These are phyloP conservation scores for Irpex lacteus DNA, from an alignment of 1,284 basidiomycete species.

Conservation along the genomic window DNA sequence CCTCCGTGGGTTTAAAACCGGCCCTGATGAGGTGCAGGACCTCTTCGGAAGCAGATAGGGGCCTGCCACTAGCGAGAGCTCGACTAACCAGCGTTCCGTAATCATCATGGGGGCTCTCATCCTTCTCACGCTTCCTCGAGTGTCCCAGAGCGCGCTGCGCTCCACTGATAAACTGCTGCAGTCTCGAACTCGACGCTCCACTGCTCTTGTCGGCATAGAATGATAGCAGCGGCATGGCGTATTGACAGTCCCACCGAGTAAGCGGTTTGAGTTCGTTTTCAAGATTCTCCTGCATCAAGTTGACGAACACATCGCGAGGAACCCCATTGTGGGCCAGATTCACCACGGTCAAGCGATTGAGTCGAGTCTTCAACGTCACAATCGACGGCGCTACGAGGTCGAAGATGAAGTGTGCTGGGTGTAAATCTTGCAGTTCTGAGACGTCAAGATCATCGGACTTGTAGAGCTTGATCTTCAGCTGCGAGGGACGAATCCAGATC, in stretches of 20 bases:
- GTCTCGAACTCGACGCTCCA: constrained; percentile 39
- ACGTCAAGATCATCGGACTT: background rate
- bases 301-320: constrained; percentile 37
- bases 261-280: constrained; percentile 46
- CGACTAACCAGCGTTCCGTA: background rate
- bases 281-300: constrained; percentile 51
- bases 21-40: constrained; percentile 55
- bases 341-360: constrained; percentile 56
- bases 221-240: constrained; percentile 49
- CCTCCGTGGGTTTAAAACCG: constrained; percentile 53
- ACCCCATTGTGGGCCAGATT: constrained; percentile 64
- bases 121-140: constrained; percentile 30
- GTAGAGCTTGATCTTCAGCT: constrained; percentile 56
- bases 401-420: constrained; percentile 50
- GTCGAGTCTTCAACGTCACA: constrained; percentile 34
- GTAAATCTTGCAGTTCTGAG: constrained; percentile 6
- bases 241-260: constrained; percentile 45
- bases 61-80: constrained; percentile 3
- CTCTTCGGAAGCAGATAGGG: constrained; percentile 29
- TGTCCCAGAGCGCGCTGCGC: constrained; percentile 56
- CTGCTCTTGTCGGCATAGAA: constrained; percentile 47
- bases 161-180: constrained; percentile 43
- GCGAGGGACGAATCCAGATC: constrained; percentile 71
- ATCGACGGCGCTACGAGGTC: constrained; percentile 38
- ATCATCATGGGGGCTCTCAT: constrained; percentile 22